These are phyloP conservation scores for Cetradonia linearis DNA, from an alignment of 495 filamentous ascomycete genomes.

Conservation along the genomic window DNA sequence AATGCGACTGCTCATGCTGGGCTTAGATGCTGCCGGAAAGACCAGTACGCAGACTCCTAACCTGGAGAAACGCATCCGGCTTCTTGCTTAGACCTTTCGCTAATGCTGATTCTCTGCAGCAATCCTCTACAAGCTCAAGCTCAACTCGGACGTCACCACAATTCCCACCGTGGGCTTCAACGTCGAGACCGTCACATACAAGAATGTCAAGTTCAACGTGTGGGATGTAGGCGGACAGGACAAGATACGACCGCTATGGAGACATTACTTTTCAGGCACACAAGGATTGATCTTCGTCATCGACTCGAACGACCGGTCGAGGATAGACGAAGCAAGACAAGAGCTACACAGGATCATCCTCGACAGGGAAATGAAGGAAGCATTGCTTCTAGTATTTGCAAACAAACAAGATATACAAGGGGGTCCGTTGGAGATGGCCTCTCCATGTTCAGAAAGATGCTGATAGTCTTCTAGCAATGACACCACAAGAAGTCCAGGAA, in stretches of 20 bases:
- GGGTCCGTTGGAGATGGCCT: slow-evolving; percentile 44
- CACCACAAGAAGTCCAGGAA: slow-evolving; percentile 76
- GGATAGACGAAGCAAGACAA: slow-evolving; percentile 80
- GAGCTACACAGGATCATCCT: slow-evolving; percentile 94
- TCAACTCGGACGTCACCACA: slow-evolving; percentile 96
- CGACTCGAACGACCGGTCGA: slow-evolving; percentile 75
- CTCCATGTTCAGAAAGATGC: background rate
- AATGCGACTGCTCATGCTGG: slow-evolving; percentile 92
- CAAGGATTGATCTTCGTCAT: slow-evolving; percentile 98
- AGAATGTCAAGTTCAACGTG: slow-evolving; percentile 99
- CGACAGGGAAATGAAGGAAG: slow-evolving; percentile 97
- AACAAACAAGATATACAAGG: slow-evolving; percentile 93
- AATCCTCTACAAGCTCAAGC: slow-evolving; percentile 99
- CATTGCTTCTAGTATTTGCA: slow-evolving; percentile 84
- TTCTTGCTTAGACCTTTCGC: background rate
- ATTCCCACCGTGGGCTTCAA: slow-evolving; percentile 99
- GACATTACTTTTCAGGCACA: slow-evolving; percentile 98
- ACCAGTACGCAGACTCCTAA: slow-evolving; percentile 44
- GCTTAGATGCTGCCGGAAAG: slow-evolving; percentile 98
- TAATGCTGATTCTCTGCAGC: slow-evolving; percentile 27
- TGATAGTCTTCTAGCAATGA: slow-evolving; percentile 52
- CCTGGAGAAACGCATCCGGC: background rate
- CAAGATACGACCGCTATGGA: slow-evolving; percentile 99
- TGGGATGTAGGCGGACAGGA: slow-evolving; percentile 99
- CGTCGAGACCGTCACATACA: slow-evolving; percentile 99